Evolutionary conservation across 805 yeast species (phyloP).

Genomic region (Yarrowia sp.): DNA sequence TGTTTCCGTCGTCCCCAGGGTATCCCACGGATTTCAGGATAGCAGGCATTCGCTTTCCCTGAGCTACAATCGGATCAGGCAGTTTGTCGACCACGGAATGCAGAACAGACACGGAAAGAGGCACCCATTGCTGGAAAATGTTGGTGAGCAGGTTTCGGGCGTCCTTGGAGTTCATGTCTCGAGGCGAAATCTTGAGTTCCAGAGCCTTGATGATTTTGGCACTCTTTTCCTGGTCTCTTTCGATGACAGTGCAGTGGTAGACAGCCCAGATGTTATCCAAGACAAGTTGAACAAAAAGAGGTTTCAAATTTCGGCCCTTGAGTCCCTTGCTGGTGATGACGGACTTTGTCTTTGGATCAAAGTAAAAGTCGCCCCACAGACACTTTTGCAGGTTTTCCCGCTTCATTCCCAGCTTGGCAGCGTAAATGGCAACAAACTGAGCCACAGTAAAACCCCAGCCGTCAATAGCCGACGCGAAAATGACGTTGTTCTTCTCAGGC

Average conservation of each 20-base stretch:
- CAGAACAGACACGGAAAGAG: conserved; percentile 84
- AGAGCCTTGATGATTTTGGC: conserved; percentile 77
- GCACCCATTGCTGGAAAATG: conserved; percentile 92
- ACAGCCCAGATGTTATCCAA: conserved; percentile 92
- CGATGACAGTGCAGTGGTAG: conserved; percentile 71
- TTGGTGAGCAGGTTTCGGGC: conserved; percentile 64
- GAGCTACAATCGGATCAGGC: conserved; percentile 85
- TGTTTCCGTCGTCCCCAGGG: conserved; percentile 47
- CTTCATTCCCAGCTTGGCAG: conserved; percentile 82
- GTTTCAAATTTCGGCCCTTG: conserved; percentile 68
- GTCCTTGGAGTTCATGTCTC: conserved; percentile 84
- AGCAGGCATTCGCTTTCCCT: conserved; percentile 69
- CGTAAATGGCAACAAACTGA: conserved; percentile 87
- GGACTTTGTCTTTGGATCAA: conserved; percentile 89
- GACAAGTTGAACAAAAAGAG: conserved; percentile 84
- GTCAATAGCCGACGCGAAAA: conserved; percentile 89
- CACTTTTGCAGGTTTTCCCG: conserved; percentile 79
- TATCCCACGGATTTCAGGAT: conserved; percentile 68
- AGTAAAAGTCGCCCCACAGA: conserved; percentile 93
- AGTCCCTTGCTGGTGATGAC: conserved; percentile 58
- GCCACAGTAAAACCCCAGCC: conserved; percentile 97
- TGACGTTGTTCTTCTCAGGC: conserved; percentile 87
- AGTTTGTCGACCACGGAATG: conserved; percentile 82
- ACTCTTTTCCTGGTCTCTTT: conserved; percentile 72
- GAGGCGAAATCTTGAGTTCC: conserved; percentile 68